Percentiles rank a stretch among this genome's conserved stretches.
These are phyloP conservation scores for Pseudognaphalium luteoalbum DNA, from an alignment of 129 eudicot genomes.

Conservation along the genomic window DNA sequence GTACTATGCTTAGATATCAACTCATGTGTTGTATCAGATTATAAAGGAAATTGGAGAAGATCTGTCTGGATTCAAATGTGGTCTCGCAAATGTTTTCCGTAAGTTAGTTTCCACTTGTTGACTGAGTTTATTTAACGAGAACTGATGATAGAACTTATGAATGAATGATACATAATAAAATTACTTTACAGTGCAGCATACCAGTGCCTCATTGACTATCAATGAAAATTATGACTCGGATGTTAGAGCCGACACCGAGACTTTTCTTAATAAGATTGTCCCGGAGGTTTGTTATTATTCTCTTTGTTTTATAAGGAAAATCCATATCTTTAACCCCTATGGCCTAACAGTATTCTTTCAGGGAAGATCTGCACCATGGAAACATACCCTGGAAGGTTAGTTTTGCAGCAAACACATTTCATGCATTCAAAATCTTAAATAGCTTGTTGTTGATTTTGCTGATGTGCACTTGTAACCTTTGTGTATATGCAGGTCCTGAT, in stretches of 20 bases:
- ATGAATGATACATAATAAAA: neutral
- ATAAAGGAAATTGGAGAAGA: slow-evolving; percentile 89
- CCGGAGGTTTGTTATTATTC: slow-evolving; percentile 68
- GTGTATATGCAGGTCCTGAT: slow-evolving; percentile 75
- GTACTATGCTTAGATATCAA: neutral
- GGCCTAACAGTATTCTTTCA: slow-evolving; percentile 38
- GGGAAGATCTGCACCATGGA: slow-evolving; percentile 98
- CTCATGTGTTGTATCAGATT: slow-evolving; percentile 48
- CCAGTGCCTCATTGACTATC: slow-evolving; percentile 94
- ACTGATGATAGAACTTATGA: neutral
- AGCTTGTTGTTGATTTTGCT: neutral
- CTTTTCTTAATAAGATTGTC: slow-evolving; percentile 81
- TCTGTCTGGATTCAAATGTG: slow-evolving; percentile 77
- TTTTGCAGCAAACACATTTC: neutral
- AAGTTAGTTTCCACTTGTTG: slow-evolving; percentile 40
- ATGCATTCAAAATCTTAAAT: neutral
- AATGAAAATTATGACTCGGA: slow-evolving; percentile 94
- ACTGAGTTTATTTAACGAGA: neutral
- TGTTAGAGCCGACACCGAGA: slow-evolving; percentile 91
- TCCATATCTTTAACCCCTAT: neutral
- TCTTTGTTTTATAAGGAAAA: neutral
- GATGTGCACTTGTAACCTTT: slow-evolving; percentile 21
- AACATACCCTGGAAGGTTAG: slow-evolving; percentile 86
- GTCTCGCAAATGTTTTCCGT: slow-evolving; percentile 92
- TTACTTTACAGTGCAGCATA: slow-evolving; percentile 78